Percentiles rank a stretch among this genome's conserved stretches.
Evolutionary conservation across 331 rosid species (phyloP).

Genomic region (Saraca asoca): DNA sequence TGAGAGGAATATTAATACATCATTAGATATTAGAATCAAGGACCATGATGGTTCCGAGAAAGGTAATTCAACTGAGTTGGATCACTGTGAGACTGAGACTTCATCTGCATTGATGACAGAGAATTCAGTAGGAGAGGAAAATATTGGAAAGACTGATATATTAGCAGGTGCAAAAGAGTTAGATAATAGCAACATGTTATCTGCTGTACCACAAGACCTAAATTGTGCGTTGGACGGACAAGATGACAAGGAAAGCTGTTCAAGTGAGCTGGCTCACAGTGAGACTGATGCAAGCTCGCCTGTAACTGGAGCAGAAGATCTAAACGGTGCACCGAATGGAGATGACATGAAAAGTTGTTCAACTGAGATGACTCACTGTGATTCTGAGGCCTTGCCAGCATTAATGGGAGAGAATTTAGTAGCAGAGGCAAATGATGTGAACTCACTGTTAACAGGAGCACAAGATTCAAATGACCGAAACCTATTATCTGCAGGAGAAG

Average conservation of each 20-base stretch:
- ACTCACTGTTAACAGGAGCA: constrained; percentile 26
- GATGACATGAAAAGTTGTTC: constrained; percentile 16
- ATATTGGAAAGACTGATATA: constrained; percentile 20
- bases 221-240: constrained; percentile 21
- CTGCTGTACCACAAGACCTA: constrained; percentile 10
- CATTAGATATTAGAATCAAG: constrained; percentile 33
- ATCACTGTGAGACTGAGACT: constrained; percentile 39
- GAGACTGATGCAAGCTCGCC: too few species aligned
- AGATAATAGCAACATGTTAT: neutral
- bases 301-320: too few species aligned
- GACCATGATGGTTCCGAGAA: constrained; percentile 43
- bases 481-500: constrained; percentile 10
- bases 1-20: constrained; percentile 36
- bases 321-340: too few species aligned
- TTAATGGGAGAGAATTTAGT: constrained; percentile 25
- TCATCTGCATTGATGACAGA: constrained; percentile 28
- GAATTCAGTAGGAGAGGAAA: constrained; percentile 25
- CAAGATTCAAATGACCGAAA: constrained; percentile 19
- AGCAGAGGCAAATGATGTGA: constrained; percentile 26
- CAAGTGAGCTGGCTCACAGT: neutral
- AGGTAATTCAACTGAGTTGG: constrained; percentile 44
- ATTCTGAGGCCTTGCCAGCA: constrained; percentile 39
- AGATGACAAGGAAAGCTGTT: constrained; percentile 36
- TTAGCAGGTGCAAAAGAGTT: constrained; percentile 25
- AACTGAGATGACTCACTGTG: constrained; percentile 41